Conservation (phyloP, 306 rosid species). For the Prunus salicina region DNA sequence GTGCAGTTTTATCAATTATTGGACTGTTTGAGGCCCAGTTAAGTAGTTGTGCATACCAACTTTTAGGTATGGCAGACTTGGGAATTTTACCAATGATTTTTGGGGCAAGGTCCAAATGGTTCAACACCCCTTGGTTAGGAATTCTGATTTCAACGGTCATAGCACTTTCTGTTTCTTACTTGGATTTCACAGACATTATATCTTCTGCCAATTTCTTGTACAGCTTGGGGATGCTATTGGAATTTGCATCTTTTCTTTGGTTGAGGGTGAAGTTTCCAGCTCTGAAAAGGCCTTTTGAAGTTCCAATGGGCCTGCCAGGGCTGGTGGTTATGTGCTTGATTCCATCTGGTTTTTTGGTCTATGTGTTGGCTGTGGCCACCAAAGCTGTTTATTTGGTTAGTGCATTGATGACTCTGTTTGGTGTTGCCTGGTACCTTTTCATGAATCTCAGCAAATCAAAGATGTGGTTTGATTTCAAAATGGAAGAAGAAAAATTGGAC, state of each 20-base stretch:
- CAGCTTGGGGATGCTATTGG: conserved; percentile 88
- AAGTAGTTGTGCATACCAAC: conserved; percentile 69
- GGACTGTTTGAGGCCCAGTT: conserved; percentile 77
- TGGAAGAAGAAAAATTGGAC: conserved; percentile 6
- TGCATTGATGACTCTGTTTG: conserved; percentile 35
- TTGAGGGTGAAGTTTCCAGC: conserved; percentile 50
- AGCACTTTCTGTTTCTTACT: conserved; percentile 36
- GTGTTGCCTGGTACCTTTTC: conserved; percentile 35
- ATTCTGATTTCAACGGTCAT: conserved; percentile 60
- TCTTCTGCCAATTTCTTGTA: conserved; percentile 77
- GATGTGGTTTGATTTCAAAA: conserved; percentile 27
- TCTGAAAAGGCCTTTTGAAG: conserved; percentile 58
- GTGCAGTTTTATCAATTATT: conserved; percentile 58
- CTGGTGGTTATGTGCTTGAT: conserved; percentile 60
- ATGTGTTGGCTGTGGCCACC: conserved; percentile 59
- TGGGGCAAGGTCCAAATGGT: conserved; percentile 53
- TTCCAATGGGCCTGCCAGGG: conserved; percentile 49
- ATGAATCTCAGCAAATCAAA: conserved; percentile 31
- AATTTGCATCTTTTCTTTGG: conserved; percentile 65
- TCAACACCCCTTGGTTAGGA: conserved; percentile 83
- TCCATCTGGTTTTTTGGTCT: conserved; percentile 60
- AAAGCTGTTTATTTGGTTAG: conserved; percentile 41
- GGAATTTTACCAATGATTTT: conserved; percentile 56
- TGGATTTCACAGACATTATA: conserved; percentile 52
- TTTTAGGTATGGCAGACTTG: conserved; percentile 76